phyloP scores from a whole-genome alignment of 768 basidiomycete species.

The Pisolithus marmoratus region DNA sequence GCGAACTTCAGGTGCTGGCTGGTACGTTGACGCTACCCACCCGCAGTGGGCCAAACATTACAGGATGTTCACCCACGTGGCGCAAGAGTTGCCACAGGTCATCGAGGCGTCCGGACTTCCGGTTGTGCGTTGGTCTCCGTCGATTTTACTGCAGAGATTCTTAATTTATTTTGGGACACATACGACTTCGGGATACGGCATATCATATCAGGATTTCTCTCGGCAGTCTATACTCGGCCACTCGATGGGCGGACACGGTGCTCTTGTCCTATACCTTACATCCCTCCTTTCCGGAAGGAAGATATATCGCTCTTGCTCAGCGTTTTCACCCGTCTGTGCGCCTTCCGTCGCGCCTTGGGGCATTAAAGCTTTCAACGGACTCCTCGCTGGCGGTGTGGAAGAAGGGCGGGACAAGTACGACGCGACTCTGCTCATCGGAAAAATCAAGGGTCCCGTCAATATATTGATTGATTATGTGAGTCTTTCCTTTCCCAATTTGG shows the following conservation, averaged over 20 bases:
- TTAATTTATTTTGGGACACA: not conserved
- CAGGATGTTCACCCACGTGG: slow-evolving; percentile 85
- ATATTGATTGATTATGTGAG: slow-evolving; percentile 85
- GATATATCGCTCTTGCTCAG: slow-evolving; percentile 81
- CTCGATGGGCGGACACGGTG: slow-evolving; percentile 97
- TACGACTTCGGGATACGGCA: not conserved
- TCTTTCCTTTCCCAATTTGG: not conserved
- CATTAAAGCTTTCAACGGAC: slow-evolving; percentile 83
- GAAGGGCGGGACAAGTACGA: slow-evolving; percentile 77
- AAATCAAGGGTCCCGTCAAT: slow-evolving; percentile 56
- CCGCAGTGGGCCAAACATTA: slow-evolving; percentile 69
- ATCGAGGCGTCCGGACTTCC: slow-evolving; percentile 70
- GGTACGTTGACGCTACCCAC: slow-evolving; percentile 90
- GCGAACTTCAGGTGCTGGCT: slow-evolving; percentile 62
- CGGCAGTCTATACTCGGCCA: slow-evolving; percentile 92
- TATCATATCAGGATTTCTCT: slow-evolving; percentile 56
- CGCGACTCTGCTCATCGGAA: slow-evolving; percentile 75
- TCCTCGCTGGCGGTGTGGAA: slow-evolving; percentile 67
- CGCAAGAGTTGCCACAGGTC: slow-evolving; percentile 76
- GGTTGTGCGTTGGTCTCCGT: slow-evolving; percentile 46
- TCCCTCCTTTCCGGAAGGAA: slow-evolving; percentile 47
- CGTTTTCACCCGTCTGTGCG: slow-evolving; percentile 83
- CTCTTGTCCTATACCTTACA: slow-evolving; percentile 82
- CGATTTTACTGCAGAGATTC: not conserved
- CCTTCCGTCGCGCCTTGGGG: slow-evolving; percentile 89